Percentiles rank a stretch among this genome's conserved stretches.
Evolutionary conservation across 1,284 basidiomycete species (phyloP).

Genomic region (Heterobasidion parviporum): DNA sequence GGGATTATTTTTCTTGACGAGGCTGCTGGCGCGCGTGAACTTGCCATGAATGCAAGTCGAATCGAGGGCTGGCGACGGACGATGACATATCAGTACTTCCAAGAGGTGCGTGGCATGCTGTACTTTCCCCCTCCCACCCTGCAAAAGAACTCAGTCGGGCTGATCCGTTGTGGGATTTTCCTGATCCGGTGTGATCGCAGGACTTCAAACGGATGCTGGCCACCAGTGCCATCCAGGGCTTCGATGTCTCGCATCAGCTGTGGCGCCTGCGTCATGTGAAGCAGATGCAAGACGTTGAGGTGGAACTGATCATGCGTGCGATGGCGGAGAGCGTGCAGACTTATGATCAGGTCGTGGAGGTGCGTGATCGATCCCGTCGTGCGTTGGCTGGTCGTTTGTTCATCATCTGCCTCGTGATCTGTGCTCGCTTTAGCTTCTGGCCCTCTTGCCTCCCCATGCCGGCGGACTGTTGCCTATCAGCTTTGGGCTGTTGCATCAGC

Average conservation of each 20-base stretch:
- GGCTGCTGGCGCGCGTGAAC: constrained; percentile 44
- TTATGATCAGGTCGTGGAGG: constrained; percentile 89
- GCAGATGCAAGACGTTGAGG: constrained; percentile 56
- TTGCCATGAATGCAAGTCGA: constrained; percentile 58
- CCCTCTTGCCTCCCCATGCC: constrained; percentile 67
- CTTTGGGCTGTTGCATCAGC: constrained; percentile 87
- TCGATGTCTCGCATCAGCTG: constrained; percentile 72
- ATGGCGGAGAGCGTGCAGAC: constrained; percentile 62
- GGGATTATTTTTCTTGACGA: constrained; percentile 69
- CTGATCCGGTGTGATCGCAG: constrained; percentile 24
- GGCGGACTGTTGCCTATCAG: constrained; percentile 83
- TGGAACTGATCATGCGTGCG: constrained; percentile 67
- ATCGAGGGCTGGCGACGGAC: constrained; percentile 79
- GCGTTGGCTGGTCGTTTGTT: neutral
- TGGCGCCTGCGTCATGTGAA: constrained; percentile 56
- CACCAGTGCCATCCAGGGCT: constrained; percentile 44
- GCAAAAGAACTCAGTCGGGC: neutral
- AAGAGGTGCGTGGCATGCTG: constrained; percentile 35
- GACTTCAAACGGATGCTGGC: constrained; percentile 43
- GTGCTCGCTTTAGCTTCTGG: constrained; percentile 52
- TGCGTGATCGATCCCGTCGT: constrained; percentile 26
- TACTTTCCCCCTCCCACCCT: neutral
- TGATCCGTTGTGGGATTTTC: neutral
- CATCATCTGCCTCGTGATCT: neutral
- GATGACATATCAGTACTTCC: constrained; percentile 54